Base-by-base conservation (phyloP, 768 basidiomycete species). In the Mycena indigotica region DNA sequence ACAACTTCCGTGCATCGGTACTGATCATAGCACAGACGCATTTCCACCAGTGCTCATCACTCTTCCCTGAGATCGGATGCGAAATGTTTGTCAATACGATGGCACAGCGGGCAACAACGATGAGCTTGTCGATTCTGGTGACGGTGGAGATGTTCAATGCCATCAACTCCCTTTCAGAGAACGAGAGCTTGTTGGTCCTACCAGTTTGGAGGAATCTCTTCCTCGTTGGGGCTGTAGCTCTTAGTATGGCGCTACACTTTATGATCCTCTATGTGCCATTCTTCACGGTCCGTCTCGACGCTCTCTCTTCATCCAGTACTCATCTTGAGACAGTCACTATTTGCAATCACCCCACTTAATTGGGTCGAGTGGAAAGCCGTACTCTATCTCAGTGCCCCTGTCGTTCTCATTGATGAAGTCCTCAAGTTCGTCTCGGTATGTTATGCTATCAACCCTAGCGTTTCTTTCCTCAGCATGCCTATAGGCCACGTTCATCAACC, bases 121-220 rank as follows among this genome's bases (percentile, higher is more conserved):
- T 98, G 83, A 95, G 93, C 62, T 77, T 99, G 29, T 98, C 96
- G 25, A 94, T 98, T 67, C 82, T 99, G 49, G 96, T 99, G 55
- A 95, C 89, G 2, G 86, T 96, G 53, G 93, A 96, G 75, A 96
- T 96, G 93, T 94, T 94, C 79, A 96, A 96, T 73, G 93, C 93
- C 30, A 93, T 95, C 89, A 98, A 98, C 75, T 98, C 95, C 55
- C 79, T 99, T 23, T 96, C 94, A 19, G 96, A 99, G 76, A 98
- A 97, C 73, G 96, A 98, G 77, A 93, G 91, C 59, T 74, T 99
- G 58, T 75, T 99, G 50, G 81, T 83, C 28, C 77, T 99, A 41
- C 96, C 96, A 2, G 72, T 97, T 23, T 99, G 96, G 96, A 89
- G 87, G 74, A 99, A 99, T 72, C 86, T 85, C 56, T 98, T 88